These are phyloP conservation scores for Bipolaris sorokiniana DNA, from an alignment of 2,329 filamentous ascomycete species.

Conservation along the genomic window DNA sequence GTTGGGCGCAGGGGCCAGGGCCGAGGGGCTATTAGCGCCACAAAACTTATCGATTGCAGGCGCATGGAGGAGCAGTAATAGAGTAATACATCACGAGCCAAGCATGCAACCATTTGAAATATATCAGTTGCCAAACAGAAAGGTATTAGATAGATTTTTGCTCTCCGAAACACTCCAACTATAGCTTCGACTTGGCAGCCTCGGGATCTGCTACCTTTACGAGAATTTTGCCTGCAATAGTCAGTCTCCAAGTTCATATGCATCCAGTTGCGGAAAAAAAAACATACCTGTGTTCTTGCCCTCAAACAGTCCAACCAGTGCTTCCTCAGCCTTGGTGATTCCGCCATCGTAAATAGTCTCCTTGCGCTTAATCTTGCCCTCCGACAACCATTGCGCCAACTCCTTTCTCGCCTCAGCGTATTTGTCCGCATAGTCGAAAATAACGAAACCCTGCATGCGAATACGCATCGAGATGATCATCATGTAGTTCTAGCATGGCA, in stretches of 20 bases:
- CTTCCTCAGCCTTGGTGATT: slow-evolving; percentile 66
- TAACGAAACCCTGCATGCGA: slow-evolving; percentile 65
- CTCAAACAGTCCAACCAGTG: slow-evolving; percentile 68
- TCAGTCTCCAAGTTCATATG: slow-evolving; percentile 7
- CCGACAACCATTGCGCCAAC: slow-evolving; percentile 69
- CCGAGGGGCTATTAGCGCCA: slow-evolving; percentile 9
- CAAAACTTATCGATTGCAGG: background rate
- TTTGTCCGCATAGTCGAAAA: slow-evolving; percentile 69
- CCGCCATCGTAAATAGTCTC: slow-evolving; percentile 76
- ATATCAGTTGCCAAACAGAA: background rate
- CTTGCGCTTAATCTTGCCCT: slow-evolving; percentile 73
- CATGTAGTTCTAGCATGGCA: slow-evolving; percentile 48
- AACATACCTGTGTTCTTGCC: slow-evolving; percentile 73
- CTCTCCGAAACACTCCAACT: background rate
- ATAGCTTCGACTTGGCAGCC: slow-evolving; percentile 50
- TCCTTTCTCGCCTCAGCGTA: slow-evolving; percentile 65
- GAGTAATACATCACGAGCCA: background rate
- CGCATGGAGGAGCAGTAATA: no score
- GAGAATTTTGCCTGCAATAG: slow-evolving; percentile 61
- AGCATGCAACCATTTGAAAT: no score
- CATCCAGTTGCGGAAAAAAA: background rate
- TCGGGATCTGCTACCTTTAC: slow-evolving; percentile 49
- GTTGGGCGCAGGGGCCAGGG: slow-evolving; percentile 16
- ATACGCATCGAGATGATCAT: slow-evolving; percentile 54
- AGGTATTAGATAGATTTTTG: background rate